Base-by-base conservation (phyloP, 768 basidiomycete species). In the Termitomyces eurrhizus region DNA sequence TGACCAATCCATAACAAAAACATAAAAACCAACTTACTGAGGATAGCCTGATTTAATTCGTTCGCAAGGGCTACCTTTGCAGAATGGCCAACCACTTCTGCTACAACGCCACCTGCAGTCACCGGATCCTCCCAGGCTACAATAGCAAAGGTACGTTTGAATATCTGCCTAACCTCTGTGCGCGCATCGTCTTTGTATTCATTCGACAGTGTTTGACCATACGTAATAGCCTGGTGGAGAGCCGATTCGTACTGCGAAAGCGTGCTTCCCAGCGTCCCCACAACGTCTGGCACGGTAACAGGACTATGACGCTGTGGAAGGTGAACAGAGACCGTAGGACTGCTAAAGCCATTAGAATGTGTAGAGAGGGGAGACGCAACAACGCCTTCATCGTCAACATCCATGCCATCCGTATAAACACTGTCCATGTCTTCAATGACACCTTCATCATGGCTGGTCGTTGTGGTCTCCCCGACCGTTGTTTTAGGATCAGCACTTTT, bases 31-130 rank as follows among this genome's bases (percentile, higher is more conserved):
- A 48, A 74, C 86, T 65, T 66, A 93, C 93, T 89, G 56, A 95
- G 76, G 59, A 95, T 92, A 44, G 87, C 90, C 70, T 86, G 81
- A 66, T 95, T 94, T 42, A 94, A 71, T 73, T 92, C 90, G 60
- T 83, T 86, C 33, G 89, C 88, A 58, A 94, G 78, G 39, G 78
- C 71, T 56, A 83, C 77, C 61, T 90, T 78, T 35, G 89, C 85
- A 46, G 81, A 83, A 61, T 86, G 82, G 44, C 91, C 86, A 9
- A 84, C 90, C 24, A 91, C 80, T 63, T 84, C 84, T 21, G 86
- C 83, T 16, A 85, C 82, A 36, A 84, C 80, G 13, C 88, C 88
- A 4, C 84, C 85, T 7, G 82, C 87, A 58, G 81, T 82, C 61
- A 84, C 72, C 24, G 91, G 92, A 69, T 92, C 86, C 46, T 87